These are phyloP conservation scores for Diddensiella santjacobensis DNA, from an alignment of 805 yeast species.

Conservation along the genomic window DNA sequence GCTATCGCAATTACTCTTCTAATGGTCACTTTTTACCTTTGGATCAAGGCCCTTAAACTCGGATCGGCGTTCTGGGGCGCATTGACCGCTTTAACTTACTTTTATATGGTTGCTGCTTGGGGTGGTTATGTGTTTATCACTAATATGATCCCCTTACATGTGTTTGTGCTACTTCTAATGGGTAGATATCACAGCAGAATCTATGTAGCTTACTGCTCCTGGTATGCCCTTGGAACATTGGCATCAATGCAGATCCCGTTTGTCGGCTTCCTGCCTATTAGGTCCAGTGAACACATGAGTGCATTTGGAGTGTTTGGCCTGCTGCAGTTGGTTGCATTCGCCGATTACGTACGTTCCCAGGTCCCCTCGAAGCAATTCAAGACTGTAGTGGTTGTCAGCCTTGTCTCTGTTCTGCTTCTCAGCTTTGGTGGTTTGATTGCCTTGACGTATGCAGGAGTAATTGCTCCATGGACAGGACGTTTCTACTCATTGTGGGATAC, in stretches of 20 bases:
- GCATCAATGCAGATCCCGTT: constrained; percentile 99
- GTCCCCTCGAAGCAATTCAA: constrained; percentile 72
- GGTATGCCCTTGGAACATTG: constrained; percentile 97
- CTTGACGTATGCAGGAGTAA: constrained; percentile 85
- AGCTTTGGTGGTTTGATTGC: constrained; percentile 71
- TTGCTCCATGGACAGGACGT: constrained; percentile 99
- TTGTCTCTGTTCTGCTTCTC: constrained; percentile 49
- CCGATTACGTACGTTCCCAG: constrained; percentile 71
- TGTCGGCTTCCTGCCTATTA: constrained; percentile 94
- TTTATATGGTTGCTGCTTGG: constrained; percentile 99
- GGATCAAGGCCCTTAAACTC: constrained; percentile 90
- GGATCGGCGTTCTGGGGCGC: constrained; percentile 87
- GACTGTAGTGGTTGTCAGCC: constrained; percentile 45
- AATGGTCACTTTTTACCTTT: constrained; percentile 91
- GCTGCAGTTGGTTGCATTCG: constrained; percentile 83
- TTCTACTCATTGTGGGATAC: constrained; percentile 99
- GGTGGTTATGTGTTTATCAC: constrained; percentile 99
- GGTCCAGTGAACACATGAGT: constrained; percentile 98
- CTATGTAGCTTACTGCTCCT: constrained; percentile 88
- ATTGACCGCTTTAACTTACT: constrained; percentile 81
- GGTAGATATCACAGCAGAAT: constrained; percentile 83
- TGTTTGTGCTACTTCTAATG: constrained; percentile 85
- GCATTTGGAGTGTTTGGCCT: constrained; percentile 96
- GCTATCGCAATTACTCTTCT: constrained; percentile 95
- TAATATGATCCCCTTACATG: constrained; percentile 92